These are phyloP conservation scores for Macrophomina pseudophaseolina DNA, from an alignment of 2,329 filamentous ascomycete species.

Conservation along the genomic window DNA sequence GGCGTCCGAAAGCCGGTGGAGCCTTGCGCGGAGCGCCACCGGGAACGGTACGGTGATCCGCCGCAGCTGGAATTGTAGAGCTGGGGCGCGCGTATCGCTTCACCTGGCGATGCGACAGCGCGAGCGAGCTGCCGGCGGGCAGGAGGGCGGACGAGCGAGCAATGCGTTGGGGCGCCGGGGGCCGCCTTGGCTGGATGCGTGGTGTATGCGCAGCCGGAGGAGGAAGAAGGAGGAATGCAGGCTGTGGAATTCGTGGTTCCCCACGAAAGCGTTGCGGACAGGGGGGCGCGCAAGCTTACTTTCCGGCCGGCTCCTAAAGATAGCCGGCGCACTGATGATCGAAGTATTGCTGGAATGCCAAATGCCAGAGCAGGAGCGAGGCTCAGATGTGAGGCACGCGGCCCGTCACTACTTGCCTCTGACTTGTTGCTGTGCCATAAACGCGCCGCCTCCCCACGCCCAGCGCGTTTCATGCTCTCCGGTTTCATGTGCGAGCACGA, in stretches of 20 bases:
- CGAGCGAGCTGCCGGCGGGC: not conserved
- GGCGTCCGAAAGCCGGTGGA: slow-evolving; percentile 6
- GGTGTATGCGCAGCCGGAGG: not conserved
- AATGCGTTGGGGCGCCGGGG: slow-evolving; percentile 7
- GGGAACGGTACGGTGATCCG: slow-evolving; percentile 20
- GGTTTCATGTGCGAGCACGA: slow-evolving; percentile 24
- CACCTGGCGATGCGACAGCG: not conserved
- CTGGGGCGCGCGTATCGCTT: not conserved
- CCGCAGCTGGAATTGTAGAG: not conserved
- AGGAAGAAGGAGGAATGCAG: not conserved
- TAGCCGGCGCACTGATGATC: slow-evolving; percentile 7
- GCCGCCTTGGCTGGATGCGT: not conserved
- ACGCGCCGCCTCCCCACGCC: slow-evolving; percentile 8
- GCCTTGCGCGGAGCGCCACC: slow-evolving; percentile 21
- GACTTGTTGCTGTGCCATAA: slow-evolving; percentile 19
- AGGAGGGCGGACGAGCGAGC: not conserved
- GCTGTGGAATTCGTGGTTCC: slow-evolving; percentile 1
- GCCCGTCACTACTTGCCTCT: not conserved
- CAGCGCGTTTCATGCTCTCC: slow-evolving; percentile 19
- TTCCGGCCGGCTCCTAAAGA: slow-evolving; percentile 20
- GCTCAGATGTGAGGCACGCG: slow-evolving; percentile 3
- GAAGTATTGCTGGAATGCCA: not conserved
- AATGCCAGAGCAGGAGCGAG: slow-evolving; percentile 1
- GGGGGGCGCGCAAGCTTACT: slow-evolving; percentile 5
- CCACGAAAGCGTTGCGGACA: not conserved